A percentile compares a stretch with the other conserved stretches of the same genome.
Evolutionary conservation across 257 asterid genomes (phyloP).

Genomic region (Capsicum chinense): DNA sequence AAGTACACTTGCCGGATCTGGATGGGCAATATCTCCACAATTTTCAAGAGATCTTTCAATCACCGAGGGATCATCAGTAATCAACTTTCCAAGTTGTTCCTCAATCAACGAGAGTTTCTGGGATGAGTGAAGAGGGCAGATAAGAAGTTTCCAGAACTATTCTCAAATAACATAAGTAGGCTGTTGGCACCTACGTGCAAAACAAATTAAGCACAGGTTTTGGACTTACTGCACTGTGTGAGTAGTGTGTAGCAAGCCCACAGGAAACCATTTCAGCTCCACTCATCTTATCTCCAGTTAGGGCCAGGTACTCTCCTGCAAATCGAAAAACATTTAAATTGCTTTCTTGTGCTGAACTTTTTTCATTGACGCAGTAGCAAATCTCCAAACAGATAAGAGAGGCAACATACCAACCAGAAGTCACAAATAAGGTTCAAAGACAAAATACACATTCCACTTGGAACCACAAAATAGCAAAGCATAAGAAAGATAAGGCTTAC

Average conservation of each 20-base stretch:
- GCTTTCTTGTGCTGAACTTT: not conserved
- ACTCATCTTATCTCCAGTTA: conserved; percentile 83
- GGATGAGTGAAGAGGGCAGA: conserved; percentile 31
- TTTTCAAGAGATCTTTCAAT: conserved; percentile 68
- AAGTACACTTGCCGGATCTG: conserved; percentile 66
- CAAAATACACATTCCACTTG: not conserved
- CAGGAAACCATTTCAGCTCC: conserved; percentile 90
- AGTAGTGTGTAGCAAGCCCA: conserved; percentile 95
- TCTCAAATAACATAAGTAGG: conserved; percentile 29
- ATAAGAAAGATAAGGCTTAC: not conserved
- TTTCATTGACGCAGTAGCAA: no score
- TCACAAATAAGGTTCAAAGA: not conserved
- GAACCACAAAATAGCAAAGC: not conserved
- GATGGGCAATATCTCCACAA: conserved; percentile 62
- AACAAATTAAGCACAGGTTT: not conserved
- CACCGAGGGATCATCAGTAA: conserved; percentile 88
- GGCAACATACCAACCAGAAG: not conserved
- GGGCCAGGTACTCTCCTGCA: conserved; percentile 90
- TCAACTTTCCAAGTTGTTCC: conserved; percentile 73
- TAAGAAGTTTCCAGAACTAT: conserved; percentile 25
- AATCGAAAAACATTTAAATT: not conserved
- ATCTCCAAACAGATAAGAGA: not conserved
- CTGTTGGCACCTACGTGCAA: conserved; percentile 6
- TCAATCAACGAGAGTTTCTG: conserved; percentile 88
- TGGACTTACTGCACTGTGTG: conserved; percentile 51